These are phyloP conservation scores for Aspergillus mulundensis DNA, from an alignment of 495 filamentous ascomycete genomes.

Conservation along the genomic window DNA sequence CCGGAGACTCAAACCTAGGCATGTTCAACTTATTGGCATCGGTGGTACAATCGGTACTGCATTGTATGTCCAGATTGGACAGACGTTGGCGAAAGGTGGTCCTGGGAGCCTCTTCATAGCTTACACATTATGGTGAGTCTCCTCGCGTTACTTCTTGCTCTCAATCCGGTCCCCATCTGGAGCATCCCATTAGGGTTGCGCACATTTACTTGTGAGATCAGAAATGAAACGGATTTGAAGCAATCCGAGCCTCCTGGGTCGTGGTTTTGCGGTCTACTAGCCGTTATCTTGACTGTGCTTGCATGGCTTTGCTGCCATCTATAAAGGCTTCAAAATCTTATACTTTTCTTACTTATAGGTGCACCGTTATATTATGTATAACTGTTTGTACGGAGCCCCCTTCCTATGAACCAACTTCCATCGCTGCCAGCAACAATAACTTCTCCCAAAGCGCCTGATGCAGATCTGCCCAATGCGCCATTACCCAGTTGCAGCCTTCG, in stretches of 20 bases:
- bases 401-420: background rate
- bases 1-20: slow-evolving; percentile 59
- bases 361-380: slow-evolving; percentile 63
- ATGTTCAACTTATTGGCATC: slow-evolving; percentile 71
- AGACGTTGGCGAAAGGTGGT: slow-evolving; percentile 62
- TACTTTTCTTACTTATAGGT: slow-evolving; percentile 45
- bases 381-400: slow-evolving; percentile 50
- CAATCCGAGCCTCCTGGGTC: background rate
- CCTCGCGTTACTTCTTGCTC: background rate
- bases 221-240: background rate
- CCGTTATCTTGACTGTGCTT: background rate
- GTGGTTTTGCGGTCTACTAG: no score
- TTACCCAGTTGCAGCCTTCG: slow-evolving; percentile 8
- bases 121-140: slow-evolving; percentile 47
- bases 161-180: background rate
- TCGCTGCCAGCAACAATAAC: background rate
- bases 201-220: background rate
- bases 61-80: slow-evolving; percentile 71
- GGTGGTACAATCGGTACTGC: slow-evolving; percentile 81
- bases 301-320: background rate
- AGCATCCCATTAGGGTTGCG: background rate
- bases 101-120: slow-evolving; percentile 74
- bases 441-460: slow-evolving; percentile 3
- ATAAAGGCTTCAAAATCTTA: slow-evolving; percentile 22
- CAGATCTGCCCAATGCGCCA: slow-evolving; percentile 2